phyloP scores from a whole-genome alignment of 768 basidiomycete species.

The Suillus alpinus region DNA sequence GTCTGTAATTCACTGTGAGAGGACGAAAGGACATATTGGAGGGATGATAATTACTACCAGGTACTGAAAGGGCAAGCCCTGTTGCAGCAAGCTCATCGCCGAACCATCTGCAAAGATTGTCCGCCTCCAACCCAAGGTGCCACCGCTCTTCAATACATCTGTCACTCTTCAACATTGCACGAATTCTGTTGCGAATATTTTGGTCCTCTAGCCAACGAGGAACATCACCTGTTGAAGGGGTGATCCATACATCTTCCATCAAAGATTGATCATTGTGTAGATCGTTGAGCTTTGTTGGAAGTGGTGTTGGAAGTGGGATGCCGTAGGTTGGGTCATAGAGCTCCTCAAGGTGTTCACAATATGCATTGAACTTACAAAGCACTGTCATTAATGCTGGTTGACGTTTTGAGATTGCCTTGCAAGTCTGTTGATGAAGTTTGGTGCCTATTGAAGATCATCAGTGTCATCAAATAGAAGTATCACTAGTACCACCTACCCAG shows the following conservation, averaged over 20 bases:
- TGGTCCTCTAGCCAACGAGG: constrained; percentile 16
- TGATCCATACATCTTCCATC: constrained; percentile 37
- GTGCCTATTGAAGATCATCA: constrained; percentile 20
- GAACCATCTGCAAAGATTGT: constrained; percentile 8
- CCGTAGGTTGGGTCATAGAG: constrained; percentile 9
- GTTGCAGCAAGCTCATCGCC: constrained; percentile 22
- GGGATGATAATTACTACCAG: constrained; percentile 5
- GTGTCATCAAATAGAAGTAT: neutral
- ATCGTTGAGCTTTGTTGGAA: constrained; percentile 24
- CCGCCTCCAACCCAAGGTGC: constrained; percentile 6
- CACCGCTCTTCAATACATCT: constrained; percentile 8
- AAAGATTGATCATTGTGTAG: constrained; percentile 14
- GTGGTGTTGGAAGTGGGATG: constrained; percentile 31
- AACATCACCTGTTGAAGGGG: constrained; percentile 3
- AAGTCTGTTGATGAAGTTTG: constrained; percentile 23
- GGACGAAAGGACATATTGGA: neutral
- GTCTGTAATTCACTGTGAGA: constrained; percentile 2
- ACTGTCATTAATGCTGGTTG: neutral
- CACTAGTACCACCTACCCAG: constrained; percentile 24
- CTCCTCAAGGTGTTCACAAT: neutral
- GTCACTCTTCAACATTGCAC: constrained; percentile 10
- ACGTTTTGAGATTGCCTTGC: neutral
- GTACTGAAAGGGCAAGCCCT: constrained; percentile 10
- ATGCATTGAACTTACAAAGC: neutral
- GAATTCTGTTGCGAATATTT: constrained; percentile 2